Base-by-base conservation (phyloP, 2,329 filamentous ascomycete genomes). In the Claviceps fusiformis region DNA sequence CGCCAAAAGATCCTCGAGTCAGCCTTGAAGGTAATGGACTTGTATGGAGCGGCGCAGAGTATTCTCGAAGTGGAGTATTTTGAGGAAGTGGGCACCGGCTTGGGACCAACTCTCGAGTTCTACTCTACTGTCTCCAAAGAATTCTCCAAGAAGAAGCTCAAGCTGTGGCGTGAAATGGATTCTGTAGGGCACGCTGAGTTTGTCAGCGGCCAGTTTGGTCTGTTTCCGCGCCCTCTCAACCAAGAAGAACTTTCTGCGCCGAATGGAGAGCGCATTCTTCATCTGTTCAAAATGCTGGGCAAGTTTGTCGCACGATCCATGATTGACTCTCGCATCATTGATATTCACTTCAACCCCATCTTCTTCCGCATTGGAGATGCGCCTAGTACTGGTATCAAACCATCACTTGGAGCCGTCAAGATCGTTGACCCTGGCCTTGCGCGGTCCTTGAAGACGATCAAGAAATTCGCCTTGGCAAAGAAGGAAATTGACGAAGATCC, bases 31-130 rank as follows among this genome's bases (percentile, higher is more conserved):
- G 93, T 98, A 35, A 97, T 98, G 92, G 92, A 98, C 63, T 80
- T 97, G 3, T 98, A 98, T 64, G 93, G 93, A 0, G 89, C 89
- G n/a, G 95, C 92, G 1, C 89, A 95, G 57, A 97, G 92, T 67
- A 88, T 97, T 33, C 74, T 98, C 0, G 93, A 98, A 66, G 92
- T 98, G 2, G 95, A 98, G 65, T 98, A 98, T 65, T 98, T 98
- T 62, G 93, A 97, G 64, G 93, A 98, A 71, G 93, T 98, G 27
- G 93, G 93, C 55, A 98, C 95, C 29, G 93, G 93, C 50, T 77
- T 98, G 49, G 93, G 93, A 0, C 93, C 93, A 4, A 98, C 93
- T 0, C 78, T 98, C 15, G 93, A 98, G 67, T 98, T 98, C 68
- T 98, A 98, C 71, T 95, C 93, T 0, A 95, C 89, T 0, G 92